These are phyloP conservation scores for Cyclocybe aegerita DNA, from an alignment of 768 basidiomycete species.

Conservation along the genomic window DNA sequence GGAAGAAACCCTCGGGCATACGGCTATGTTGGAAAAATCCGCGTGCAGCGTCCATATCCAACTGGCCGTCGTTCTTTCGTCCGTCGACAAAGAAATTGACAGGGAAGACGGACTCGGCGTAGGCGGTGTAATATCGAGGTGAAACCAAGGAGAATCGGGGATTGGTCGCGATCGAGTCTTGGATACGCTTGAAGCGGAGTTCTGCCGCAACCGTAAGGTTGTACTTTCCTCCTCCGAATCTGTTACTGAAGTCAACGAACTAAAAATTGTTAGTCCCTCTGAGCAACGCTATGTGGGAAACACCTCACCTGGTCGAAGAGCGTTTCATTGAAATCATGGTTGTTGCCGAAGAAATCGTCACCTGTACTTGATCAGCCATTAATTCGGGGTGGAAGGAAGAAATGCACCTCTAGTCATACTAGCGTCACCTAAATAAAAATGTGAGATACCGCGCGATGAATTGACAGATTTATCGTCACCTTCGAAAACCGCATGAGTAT, in stretches of 20 bases:
- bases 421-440: too few relatives aligned
- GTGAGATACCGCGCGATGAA: constrained; percentile 7
- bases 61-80: constrained; percentile 12
- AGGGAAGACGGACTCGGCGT: constrained; percentile 19
- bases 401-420: too few relatives aligned
- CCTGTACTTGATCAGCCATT: background rate
- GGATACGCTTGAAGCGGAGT: constrained; percentile 21
- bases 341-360: constrained; percentile 21
- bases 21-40: constrained; percentile 21
- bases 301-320: constrained; percentile 18
- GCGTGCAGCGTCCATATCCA: constrained; percentile 18
- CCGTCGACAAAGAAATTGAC: constrained; percentile 22
- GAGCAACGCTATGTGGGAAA: background rate
- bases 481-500: constrained; percentile 24
- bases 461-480: constrained; percentile 7
- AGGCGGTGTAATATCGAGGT: constrained; percentile 21
- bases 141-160: constrained; percentile 20
- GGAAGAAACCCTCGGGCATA: constrained; percentile 18
- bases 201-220: constrained; percentile 21
- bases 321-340: constrained; percentile 21
- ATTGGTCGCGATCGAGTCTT: constrained; percentile 23
- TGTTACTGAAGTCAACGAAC: constrained; percentile 18
- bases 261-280: background rate
- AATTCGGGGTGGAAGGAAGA: too few relatives aligned
- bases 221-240: constrained; percentile 22